These are phyloP conservation scores for Porphyrellus cyaneotinctus DNA, from an alignment of 768 basidiomycete species.

Conservation along the genomic window DNA sequence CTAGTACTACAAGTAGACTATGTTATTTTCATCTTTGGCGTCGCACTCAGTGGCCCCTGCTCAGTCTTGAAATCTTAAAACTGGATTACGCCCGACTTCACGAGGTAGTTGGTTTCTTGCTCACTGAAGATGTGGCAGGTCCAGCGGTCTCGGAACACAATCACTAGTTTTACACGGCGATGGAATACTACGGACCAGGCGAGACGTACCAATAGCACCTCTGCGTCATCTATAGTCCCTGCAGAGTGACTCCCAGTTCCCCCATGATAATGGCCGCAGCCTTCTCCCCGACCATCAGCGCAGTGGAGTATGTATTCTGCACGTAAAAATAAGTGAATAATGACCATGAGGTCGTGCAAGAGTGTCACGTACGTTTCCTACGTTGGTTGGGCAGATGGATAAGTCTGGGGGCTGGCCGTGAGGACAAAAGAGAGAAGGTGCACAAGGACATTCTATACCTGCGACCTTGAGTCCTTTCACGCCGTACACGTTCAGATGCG, in stretches of 20 bases:
- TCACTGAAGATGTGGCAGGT: too few species aligned
- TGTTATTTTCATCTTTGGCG: too few species aligned
- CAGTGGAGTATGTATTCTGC: constrained; percentile 42
- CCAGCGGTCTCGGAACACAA: too few species aligned
- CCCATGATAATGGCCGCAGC: constrained; percentile 56
- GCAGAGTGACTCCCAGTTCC: constrained; percentile 31
- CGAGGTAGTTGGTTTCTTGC: too few species aligned
- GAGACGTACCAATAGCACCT: neutral
- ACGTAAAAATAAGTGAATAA: neutral
- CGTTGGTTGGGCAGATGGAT: constrained; percentile 33
- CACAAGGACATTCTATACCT: constrained; percentile 29
- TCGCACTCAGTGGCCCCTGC: too few species aligned
- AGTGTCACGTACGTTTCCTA: constrained; percentile 18
- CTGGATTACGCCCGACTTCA: too few species aligned
- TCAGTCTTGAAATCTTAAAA: too few species aligned
- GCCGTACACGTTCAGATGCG: constrained; percentile 59
- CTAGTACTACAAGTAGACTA: too few species aligned
- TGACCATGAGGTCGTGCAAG: too few species aligned
- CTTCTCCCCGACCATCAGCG: constrained; percentile 54
- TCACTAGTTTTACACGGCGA: neutral
- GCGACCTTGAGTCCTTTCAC: constrained; percentile 57
- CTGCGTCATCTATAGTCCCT: neutral
- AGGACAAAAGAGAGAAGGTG: neutral
- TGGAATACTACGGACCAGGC: neutral
- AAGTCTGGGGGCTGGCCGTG: constrained; percentile 25